Conservation (phyloP, 2,329 filamentous ascomycete genomes). For the Neobulgaria alba region DNA sequence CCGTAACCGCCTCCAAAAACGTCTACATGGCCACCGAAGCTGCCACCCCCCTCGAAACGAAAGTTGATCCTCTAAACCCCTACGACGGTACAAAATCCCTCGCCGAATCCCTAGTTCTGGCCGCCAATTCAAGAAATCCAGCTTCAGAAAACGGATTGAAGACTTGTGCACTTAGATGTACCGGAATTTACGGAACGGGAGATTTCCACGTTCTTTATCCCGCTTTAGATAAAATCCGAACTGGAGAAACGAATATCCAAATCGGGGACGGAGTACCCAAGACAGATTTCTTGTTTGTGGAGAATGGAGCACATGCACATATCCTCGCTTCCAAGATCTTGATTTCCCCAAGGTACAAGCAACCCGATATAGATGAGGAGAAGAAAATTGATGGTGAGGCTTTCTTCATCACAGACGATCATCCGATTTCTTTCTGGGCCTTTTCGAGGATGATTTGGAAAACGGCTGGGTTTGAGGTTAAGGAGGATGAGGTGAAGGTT, state of each 20-base stretch:
- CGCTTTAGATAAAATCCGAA: neutral
- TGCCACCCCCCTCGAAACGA: neutral
- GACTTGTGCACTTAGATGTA: conserved; percentile 5
- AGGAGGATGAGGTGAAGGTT: conserved; percentile 1
- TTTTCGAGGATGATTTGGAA: conserved; percentile 5
- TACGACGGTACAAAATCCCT: conserved; percentile 8
- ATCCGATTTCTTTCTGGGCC: conserved; percentile 7
- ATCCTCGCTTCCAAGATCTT: neutral
- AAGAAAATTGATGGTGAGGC: conserved; percentile 7
- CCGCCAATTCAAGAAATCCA: conserved; percentile 1
- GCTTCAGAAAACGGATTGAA: neutral
- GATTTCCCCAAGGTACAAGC: neutral
- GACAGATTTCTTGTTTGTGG: conserved; percentile 4
- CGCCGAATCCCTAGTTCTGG: conserved; percentile 6
- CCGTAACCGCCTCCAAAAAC: neutral
- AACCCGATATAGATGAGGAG: neutral
- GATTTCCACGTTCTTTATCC: conserved; percentile 1
- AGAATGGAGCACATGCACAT: conserved; percentile 7
- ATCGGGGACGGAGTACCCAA: conserved; percentile 1
- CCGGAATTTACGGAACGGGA: conserved; percentile 4
- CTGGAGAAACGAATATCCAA: conserved; percentile 2
- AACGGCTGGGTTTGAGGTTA: conserved; percentile 1
- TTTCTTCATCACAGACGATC: conserved; percentile 9
- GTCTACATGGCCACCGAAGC: neutral
- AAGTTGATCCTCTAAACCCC: conserved; percentile 4